Conservation (phyloP, 371 early-diverging fungal genomes). For the Mucor circinelloides region DNA sequence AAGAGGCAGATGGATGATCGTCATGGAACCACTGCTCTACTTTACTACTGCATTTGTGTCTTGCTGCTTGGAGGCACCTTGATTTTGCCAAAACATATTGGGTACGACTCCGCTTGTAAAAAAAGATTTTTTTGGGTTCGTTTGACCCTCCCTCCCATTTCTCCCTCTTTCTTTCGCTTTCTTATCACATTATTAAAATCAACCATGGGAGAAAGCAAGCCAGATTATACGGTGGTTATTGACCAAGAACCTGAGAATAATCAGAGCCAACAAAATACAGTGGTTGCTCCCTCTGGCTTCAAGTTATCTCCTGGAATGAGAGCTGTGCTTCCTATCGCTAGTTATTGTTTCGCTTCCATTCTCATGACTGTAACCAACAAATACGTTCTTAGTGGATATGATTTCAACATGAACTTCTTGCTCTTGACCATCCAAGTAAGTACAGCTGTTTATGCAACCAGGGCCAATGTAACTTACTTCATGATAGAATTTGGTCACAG, state of each 20-base stretch:
- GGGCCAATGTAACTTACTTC: background rate
- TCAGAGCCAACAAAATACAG: constrained; percentile 13
- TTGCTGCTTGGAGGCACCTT: background rate
- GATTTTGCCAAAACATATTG: background rate
- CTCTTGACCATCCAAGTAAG: constrained; percentile 85
- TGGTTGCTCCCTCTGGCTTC: constrained; percentile 42
- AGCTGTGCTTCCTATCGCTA: constrained; percentile 70
- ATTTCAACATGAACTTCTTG: constrained; percentile 89
- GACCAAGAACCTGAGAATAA: constrained; percentile 23
- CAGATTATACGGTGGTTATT: constrained; percentile 31
- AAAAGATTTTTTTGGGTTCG: background rate
- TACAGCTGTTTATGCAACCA: background rate
- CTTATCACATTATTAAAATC: background rate
- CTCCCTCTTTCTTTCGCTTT: background rate
- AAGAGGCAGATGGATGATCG: background rate
- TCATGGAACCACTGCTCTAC: background rate
- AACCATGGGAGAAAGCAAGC: constrained; percentile 16
- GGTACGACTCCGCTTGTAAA: background rate
- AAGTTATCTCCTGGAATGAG: constrained; percentile 45
- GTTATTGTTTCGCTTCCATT: constrained; percentile 89
- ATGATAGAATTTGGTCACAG: constrained; percentile 44
- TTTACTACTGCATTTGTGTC: background rate
- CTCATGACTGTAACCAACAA: constrained; percentile 96
- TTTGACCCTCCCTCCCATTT: background rate
- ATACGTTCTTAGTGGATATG: constrained; percentile 81